Evolutionary conservation across 306 rosid species (phyloP).

Genomic region (Castanea mollissima): DNA sequence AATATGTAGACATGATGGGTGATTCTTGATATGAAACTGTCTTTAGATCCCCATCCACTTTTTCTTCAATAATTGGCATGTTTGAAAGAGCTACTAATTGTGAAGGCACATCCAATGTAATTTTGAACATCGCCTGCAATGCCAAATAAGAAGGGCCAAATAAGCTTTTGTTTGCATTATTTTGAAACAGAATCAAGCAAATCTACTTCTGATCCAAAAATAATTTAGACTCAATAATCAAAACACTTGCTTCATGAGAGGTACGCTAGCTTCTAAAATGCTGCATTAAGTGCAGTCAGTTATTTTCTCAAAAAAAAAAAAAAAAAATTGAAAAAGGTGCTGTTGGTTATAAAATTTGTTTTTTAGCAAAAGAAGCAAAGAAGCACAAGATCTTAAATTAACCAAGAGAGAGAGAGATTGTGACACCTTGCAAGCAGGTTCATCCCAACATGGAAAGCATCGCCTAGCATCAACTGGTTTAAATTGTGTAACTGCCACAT

Average conservation of each 20-base stretch:
- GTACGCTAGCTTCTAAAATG: neutral
- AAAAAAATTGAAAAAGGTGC: too few species aligned
- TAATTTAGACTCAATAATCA: neutral
- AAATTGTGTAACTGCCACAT: slow-evolving; percentile 96
- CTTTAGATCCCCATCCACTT: slow-evolving; percentile 53
- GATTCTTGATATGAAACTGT: slow-evolving; percentile 74
- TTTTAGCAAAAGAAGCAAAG: neutral
- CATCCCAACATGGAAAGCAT: slow-evolving; percentile 99
- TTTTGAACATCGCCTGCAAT: slow-evolving; percentile 85
- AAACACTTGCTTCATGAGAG: neutral
- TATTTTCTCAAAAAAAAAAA: too few species aligned
- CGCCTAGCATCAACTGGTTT: slow-evolving; percentile 96
- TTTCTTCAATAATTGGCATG: slow-evolving; percentile 87
- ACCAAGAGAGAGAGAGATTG: slow-evolving; percentile 5
- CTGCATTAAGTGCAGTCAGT: neutral
- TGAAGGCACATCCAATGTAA: slow-evolving; percentile 80
- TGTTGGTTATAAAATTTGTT: neutral
- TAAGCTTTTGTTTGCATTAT: neutral
- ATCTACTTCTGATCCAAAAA: neutral
- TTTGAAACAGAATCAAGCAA: neutral
- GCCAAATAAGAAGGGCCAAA: slow-evolving; percentile 11
- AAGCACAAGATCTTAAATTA: neutral
- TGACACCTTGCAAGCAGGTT: slow-evolving; percentile 89
- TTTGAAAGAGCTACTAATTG: slow-evolving; percentile 84
- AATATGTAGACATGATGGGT: slow-evolving; percentile 87